Evolutionary conservation across 225 moss, liverwort and hornwort genomes (phyloP).

Genomic region (Sphagnum contortum): DNA sequence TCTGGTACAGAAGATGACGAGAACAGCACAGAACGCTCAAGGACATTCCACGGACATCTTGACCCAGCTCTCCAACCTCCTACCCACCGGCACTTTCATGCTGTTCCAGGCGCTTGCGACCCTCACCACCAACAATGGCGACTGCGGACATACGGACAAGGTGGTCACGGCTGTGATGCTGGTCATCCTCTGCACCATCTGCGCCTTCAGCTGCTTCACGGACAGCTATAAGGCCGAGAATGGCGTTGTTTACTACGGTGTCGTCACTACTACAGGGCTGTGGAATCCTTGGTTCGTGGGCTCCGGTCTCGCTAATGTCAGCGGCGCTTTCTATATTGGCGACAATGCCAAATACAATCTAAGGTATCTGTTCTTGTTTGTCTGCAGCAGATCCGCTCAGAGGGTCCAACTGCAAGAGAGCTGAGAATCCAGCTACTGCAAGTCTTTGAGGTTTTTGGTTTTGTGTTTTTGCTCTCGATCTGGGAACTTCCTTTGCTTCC

Average conservation of each 20-base stretch:
- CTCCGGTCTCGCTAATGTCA: neutral
- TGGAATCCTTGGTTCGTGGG: constrained; percentile 3
- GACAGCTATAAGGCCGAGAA: constrained; percentile 30
- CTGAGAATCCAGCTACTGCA: too few relatives aligned
- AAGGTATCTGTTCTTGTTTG: neutral
- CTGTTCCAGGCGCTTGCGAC: constrained; percentile 7
- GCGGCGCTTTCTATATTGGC: constrained; percentile 1
- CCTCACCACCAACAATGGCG: constrained; percentile 1
- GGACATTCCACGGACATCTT: constrained; percentile 7
- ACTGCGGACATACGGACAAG: neutral
- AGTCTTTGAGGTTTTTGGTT: too few relatives aligned
- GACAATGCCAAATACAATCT: neutral
- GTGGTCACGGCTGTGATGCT: constrained; percentile 2
- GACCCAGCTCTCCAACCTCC: constrained; percentile 40
- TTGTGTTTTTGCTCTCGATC: too few relatives aligned
- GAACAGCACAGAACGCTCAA: too few relatives aligned
- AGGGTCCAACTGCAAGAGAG: too few relatives aligned
- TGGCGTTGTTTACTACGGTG: constrained; percentile 1
- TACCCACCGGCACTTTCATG: constrained; percentile 26
- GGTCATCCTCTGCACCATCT: neutral
- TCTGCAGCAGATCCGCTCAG: too few relatives aligned
- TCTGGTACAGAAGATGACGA: too few relatives aligned
- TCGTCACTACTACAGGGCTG: constrained; percentile 3
- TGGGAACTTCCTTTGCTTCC: too few relatives aligned
- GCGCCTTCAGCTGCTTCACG: neutral